Base-by-base conservation (phyloP, 2,329 filamentous ascomycete species). In the Hymenoscyphus infarciens region DNA sequence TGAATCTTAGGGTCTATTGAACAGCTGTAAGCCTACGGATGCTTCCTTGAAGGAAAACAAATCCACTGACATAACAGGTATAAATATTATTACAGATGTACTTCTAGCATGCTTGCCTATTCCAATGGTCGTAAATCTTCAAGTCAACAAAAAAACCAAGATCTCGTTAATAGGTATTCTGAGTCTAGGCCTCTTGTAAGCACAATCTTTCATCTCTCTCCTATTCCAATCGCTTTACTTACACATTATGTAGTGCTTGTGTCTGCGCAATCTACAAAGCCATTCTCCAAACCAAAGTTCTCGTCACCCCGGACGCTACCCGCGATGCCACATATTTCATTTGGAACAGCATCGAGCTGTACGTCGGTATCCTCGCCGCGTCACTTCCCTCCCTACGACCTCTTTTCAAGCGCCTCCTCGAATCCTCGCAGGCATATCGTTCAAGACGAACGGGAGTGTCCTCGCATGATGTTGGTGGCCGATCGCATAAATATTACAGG, bases 311-410 rank as follows among this genome's bases (percentile, higher is more conserved):
- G 0, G 77, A 80, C 61, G 74, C 71, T 38, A 74, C 71, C 5
- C 63, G 66, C 27, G 57, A 65, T 13, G 67, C 70, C 64, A 69
- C 69, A 4, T 80, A 79, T 69, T 77, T 76, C 45, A 72, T 80
- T 11, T 80, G 78, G 78, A 77, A 77, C 65, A 76, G 74, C 63
- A 74, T 80, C 58, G 78, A 81, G 63, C 73, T 81, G 29, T 76
- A 76, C 55, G 68, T 79, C 6, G 78, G 77, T 2, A 78, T 80
- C 54, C 71, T 79, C 1, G 78, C 78, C 1, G 77, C 77, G 5
- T 79, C 74, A 0, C 68, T 80, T 0, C 78, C 78, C 0, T 76
- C 79, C 15, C 73, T 82, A 35, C 74, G 77, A 13, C 78, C 78
- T 2, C 68, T 76, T 13, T 74, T 77, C 68, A 70, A 73, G 62